Evolutionary conservation across 192 early-diverging fungal species (phyloP).

Genomic region (Entomortierella chlamydospora): DNA sequence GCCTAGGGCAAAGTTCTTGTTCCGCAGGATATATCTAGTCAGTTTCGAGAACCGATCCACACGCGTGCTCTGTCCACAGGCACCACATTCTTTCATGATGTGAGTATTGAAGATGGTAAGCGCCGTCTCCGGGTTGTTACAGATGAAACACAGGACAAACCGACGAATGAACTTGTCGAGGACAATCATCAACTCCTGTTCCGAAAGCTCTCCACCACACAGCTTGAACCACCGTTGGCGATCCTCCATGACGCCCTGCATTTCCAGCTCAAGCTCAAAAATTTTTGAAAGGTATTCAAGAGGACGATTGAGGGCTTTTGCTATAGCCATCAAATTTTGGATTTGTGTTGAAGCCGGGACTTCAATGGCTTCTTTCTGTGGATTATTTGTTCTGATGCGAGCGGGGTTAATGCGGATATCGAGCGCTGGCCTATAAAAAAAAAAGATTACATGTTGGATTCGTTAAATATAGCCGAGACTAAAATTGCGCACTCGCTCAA

Average conservation of each 20-base stretch:
- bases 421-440: conserved; percentile 29
- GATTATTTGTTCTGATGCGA: conserved; percentile 39
- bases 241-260: conserved; percentile 37
- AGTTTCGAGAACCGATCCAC: conserved; percentile 55
- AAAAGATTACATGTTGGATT: not conserved
- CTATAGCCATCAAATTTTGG: conserved; percentile 39
- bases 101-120: conserved; percentile 57
- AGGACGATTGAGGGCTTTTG: conserved; percentile 37
- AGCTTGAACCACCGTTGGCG: conserved; percentile 45
- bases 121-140: conserved; percentile 97
- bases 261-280: conserved; percentile 49
- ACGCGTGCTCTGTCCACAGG: conserved; percentile 57
- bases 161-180: conserved; percentile 94
- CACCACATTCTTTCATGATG: conserved; percentile 52
- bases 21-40: conserved; percentile 56
- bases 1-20: conserved; percentile 39
- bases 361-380: conserved; percentile 24
- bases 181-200: conserved; percentile 48
- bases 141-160: conserved; percentile 92
- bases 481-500: too few species aligned
- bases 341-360: conserved; percentile 49
- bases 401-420: conserved; percentile 50
- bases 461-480: too few species aligned
- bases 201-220: conserved; percentile 16
- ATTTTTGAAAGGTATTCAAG: conserved; percentile 48